Percentiles rank a stretch among this genome's conserved stretches.
phyloP scores from a whole-genome alignment of 2,329 filamentous ascomycete genomes.

The Aspergillus bombycis region DNA sequence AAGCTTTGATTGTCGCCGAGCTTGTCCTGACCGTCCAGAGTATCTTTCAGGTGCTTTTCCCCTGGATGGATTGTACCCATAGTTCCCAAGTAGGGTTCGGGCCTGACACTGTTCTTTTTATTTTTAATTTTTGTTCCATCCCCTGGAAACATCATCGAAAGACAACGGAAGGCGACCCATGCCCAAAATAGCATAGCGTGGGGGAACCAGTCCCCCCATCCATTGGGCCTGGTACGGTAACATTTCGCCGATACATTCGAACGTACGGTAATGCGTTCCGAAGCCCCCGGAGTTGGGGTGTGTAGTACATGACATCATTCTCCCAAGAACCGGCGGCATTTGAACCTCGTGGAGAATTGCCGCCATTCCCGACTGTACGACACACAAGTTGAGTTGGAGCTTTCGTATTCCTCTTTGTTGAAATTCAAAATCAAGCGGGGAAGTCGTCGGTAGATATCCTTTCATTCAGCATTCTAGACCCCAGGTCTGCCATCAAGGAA shows the following conservation, averaged over 20 bases:
- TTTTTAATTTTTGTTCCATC: neutral
- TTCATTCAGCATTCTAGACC: neutral
- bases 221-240: slow-evolving; percentile 5
- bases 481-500: neutral
- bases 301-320: slow-evolving; percentile 3
- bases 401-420: neutral
- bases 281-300: neutral
- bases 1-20: neutral
- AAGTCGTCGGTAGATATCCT: neutral
- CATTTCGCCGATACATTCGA: neutral
- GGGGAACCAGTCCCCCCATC: slow-evolving; percentile 8
- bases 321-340: neutral
- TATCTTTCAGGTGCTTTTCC: neutral
- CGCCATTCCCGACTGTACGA: neutral
- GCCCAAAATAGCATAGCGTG: slow-evolving; percentile 2
- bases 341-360: neutral
- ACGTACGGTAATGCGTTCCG: neutral
- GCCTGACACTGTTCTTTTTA: neutral
- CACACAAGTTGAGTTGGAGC: neutral
- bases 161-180: slow-evolving; percentile 1
- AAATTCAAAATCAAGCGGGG: neutral
- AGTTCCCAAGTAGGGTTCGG: neutral
- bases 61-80: neutral
- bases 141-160: slow-evolving; percentile 6
- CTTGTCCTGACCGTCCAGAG: neutral